phyloP scores from a whole-genome alignment of 2,329 filamentous ascomycete species.

The Fusarium dimerum region DNA sequence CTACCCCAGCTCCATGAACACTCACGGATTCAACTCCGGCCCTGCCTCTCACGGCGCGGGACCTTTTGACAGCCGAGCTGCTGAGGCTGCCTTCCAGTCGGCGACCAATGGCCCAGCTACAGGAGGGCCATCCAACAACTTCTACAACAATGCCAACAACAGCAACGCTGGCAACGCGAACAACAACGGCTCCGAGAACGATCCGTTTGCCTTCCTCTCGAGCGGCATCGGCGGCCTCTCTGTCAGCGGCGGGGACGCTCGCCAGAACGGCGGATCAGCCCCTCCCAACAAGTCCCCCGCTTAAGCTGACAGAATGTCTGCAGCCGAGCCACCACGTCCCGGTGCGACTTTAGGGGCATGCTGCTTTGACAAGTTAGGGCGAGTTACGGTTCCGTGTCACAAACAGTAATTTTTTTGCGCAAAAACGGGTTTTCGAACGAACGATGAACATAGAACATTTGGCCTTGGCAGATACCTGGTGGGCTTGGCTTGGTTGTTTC shows the following conservation, averaged over 20 bases:
- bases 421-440: constrained; percentile 41
- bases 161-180: constrained; percentile 47
- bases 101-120: constrained; percentile 80
- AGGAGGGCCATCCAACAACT: constrained; percentile 64
- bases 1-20: constrained; percentile 80
- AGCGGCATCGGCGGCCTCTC: constrained; percentile 71
- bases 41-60: constrained; percentile 80
- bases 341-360: constrained; percentile 26
- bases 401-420: constrained; percentile 18
- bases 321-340: constrained; percentile 29
- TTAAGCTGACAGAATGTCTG: constrained; percentile 37
- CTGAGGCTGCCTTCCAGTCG: constrained; percentile 91
- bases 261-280: constrained; percentile 61
- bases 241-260: constrained; percentile 65
- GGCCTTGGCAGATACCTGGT: constrained; percentile 46
- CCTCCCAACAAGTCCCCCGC: constrained; percentile 62
- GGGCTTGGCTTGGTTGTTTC: constrained; percentile 40
- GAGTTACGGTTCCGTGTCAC: constrained; percentile 28
- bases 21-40: constrained; percentile 71
- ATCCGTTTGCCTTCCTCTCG: constrained; percentile 80
- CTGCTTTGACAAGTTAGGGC: constrained; percentile 20
- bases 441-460: constrained; percentile 48
- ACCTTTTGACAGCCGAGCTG: constrained; percentile 88
- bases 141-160: constrained; percentile 60
- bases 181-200: constrained; percentile 61